Base-by-base conservation (phyloP, 164 flowering plant species). In the grape (Vitis vinifera) region DNA sequence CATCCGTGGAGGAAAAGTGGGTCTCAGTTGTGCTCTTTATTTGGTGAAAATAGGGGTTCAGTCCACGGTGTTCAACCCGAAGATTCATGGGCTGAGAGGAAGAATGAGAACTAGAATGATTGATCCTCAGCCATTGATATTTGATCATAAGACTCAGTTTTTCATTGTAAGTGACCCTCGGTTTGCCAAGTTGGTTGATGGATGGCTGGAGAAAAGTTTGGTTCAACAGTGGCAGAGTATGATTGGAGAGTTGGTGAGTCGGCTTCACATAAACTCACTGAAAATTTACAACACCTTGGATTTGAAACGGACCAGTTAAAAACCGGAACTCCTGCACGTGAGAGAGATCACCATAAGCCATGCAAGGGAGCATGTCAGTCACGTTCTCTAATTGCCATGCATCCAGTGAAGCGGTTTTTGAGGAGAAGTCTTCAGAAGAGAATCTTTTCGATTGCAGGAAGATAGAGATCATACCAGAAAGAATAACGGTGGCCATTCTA, bases 111-210 rank as follows among this genome's bases (percentile, higher is more conserved):
- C 99, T 13, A 90, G 99, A 76, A 53, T 80, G n/a, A 77, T 91
- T 71, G 94, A 83, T 70, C 88, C 93, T 62, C 84, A 82, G 59
- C 78, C 80, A 13, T 70, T 91, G 75, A 63, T 84, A 30, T 95
- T 95, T 79, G 98, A 95, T 74, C 99, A 95, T 71, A 97, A 96
- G 0, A 93, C 98, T 67, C 98, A 95, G 75, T 95, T 88, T 80
- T 95, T 95, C 69, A 93, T 92, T 0, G 97, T 82, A 55, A 86
- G 81, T 73, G 90, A 95, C 79, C 77, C 84, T 64, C 73, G 76
- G 61, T 92, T 95, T 81, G 77, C 77, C 30, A 82, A 87, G 79
- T 69, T 92, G 80, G 99, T 92, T 52, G 77, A 82, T 77, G 78
- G 65, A 27, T 95, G 98, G 98, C 71, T 85, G 68, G 87, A 83